Percentiles rank a stretch among this genome's conserved stretches.
These are phyloP conservation scores for Monosporozyma servazzii DNA, from an alignment of 805 yeast genomes.

Conservation along the genomic window DNA sequence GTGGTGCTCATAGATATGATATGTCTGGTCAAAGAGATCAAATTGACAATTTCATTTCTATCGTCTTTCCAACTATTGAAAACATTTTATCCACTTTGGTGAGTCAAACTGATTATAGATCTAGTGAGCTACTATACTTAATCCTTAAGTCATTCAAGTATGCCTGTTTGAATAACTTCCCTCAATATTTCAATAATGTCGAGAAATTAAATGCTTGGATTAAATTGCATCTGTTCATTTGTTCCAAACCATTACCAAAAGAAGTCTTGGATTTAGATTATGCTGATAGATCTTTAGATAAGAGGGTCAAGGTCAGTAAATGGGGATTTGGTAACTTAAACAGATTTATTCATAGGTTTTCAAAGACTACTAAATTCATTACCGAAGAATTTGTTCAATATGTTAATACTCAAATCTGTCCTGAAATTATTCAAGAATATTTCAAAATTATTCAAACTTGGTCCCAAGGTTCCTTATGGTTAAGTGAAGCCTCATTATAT, in stretches of 20 bases:
- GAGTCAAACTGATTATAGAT: slow-evolving; percentile 26
- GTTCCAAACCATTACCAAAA: slow-evolving; percentile 46
- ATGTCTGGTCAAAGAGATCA: slow-evolving; percentile 38
- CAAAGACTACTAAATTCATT: slow-evolving; percentile 36
- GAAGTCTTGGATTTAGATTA: slow-evolving; percentile 41
- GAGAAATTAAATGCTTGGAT: slow-evolving; percentile 48
- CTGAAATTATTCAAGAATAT: slow-evolving; percentile 58
- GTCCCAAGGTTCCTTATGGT: slow-evolving; percentile 43
- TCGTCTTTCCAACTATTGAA: slow-evolving; percentile 49
- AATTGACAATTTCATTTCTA: slow-evolving; percentile 40
- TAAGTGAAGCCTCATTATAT: slow-evolving; percentile 53
- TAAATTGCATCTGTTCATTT: slow-evolving; percentile 51
- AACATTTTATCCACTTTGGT: slow-evolving; percentile 38
- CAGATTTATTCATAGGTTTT: slow-evolving; percentile 58
- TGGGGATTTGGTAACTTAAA: slow-evolving; percentile 81
- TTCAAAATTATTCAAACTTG: slow-evolving; percentile 39
- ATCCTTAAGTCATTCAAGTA: slow-evolving; percentile 60
- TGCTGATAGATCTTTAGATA: slow-evolving; percentile 38
- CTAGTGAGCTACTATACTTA: slow-evolving; percentile 45
- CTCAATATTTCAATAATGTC: slow-evolving; percentile 37
- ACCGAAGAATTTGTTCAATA: slow-evolving; percentile 44
- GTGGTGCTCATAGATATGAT: slow-evolving; percentile 48
- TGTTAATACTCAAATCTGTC: slow-evolving; percentile 51
- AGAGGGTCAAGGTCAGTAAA: slow-evolving; percentile 65
- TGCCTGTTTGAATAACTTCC: slow-evolving; percentile 49